A percentile compares a stretch with the other conserved stretches of the same genome.
phyloP scores from a whole-genome alignment of 2,329 filamentous ascomycete genomes.

The Coniella vitis region DNA sequence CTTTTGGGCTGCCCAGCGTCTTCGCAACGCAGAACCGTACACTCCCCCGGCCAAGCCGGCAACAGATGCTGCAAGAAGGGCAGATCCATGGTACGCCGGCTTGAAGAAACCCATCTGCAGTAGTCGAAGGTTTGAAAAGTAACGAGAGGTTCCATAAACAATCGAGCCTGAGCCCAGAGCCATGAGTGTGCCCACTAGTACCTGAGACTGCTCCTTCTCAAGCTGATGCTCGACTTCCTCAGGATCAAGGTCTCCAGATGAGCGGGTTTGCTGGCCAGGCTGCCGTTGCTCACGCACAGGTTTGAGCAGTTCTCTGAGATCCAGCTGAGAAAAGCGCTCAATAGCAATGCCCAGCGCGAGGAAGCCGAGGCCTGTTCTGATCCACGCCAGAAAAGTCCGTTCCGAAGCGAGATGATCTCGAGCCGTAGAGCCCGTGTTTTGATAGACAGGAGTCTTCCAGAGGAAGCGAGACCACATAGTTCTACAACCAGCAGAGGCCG shows the following conservation, averaged over 20 bases:
- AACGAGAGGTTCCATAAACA: constrained; percentile 38
- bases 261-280: constrained; percentile 10
- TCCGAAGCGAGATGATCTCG: constrained; percentile 48
- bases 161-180: constrained; percentile 38
- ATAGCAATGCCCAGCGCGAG: constrained; percentile 44
- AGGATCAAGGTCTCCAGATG: constrained; percentile 2
- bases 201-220: constrained; percentile 26
- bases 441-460: constrained; percentile 23
- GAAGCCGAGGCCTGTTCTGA: constrained; percentile 44
- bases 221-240: constrained; percentile 15
- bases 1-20: constrained; percentile 16
- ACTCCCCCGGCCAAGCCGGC: constrained; percentile 26
- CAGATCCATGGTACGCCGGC: constrained; percentile 26
- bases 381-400: constrained; percentile 46
- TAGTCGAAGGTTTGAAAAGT: constrained; percentile 36
- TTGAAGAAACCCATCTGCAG: constrained; percentile 37
- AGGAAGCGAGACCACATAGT: constrained; percentile 12
- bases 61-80: constrained; percentile 24
- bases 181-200: constrained; percentile 34
- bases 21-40: constrained; percentile 21
- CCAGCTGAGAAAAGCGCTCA: constrained; percentile 39
- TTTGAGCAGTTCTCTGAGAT: constrained; percentile 25
- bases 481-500: neutral
- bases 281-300: constrained; percentile 19
- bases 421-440: constrained; percentile 42